Conservation (phyloP, 2,329 filamentous ascomycete species). For the Hawksworthiomyces lignivorus region DNA sequence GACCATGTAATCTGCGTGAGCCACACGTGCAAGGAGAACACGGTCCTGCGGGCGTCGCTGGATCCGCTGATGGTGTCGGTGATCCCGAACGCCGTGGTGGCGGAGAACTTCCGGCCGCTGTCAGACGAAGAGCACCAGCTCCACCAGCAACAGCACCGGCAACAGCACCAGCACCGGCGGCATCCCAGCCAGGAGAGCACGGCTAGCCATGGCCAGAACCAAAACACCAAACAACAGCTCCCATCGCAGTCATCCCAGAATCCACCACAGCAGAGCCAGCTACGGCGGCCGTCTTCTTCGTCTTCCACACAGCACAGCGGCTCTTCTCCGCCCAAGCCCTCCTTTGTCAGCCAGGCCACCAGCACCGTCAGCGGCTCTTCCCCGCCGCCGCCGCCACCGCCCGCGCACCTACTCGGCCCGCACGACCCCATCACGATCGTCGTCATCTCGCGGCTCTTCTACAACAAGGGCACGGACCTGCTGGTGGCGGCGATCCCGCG, state of each 20-base stretch:
- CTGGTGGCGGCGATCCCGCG: conserved; percentile 93
- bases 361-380: too few relatives aligned
- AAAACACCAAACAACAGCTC: conserved; percentile 23
- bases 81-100: conserved; percentile 94
- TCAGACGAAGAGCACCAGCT: conserved; percentile 33
- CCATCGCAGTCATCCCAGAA: conserved; percentile 29
- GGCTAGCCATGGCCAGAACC: too few relatives aligned
- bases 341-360: conserved; percentile 24
- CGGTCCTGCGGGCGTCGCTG: conserved; percentile 84
- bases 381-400: conserved; percentile 27
- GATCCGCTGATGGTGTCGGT: conserved; percentile 97
- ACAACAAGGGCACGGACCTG: conserved; percentile 96
- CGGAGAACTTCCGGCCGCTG: conserved; percentile 84
- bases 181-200: conserved; percentile 4
- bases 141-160: conserved; percentile 17
- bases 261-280: not conserved
- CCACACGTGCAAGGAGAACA: conserved; percentile 98
- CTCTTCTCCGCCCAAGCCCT: conserved; percentile 16
- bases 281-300: not conserved
- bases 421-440: conserved; percentile 91
- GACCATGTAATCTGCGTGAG: conserved; percentile 98
- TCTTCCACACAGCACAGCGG: conserved; percentile 4
- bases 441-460: conserved; percentile 93
- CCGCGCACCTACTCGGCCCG: conserved; percentile 65
- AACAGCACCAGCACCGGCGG: conserved; percentile 10